Base-by-base conservation (phyloP, 768 basidiomycete species). In the Tylopilus felleus region DNA sequence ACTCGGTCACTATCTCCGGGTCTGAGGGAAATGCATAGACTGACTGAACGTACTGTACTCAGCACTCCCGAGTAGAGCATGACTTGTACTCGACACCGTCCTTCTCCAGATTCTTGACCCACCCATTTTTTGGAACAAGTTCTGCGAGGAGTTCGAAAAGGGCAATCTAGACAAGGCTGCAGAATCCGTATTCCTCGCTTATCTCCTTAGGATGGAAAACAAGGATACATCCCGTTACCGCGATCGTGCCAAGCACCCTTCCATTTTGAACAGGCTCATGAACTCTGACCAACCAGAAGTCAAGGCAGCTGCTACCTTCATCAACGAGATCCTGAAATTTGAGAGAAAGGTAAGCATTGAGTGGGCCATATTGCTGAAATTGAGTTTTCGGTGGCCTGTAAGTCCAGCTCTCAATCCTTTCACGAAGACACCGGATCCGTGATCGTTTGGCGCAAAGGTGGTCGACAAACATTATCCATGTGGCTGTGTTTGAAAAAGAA, bases 91-190 rank as follows among this genome's bases (percentile, higher is more conserved):
- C 1, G 58, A 71, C 12, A 59, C 65, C 16, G 60, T 82, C 21
- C 49, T 84, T 41, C 40, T 64, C 39, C 58, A 59, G 2, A 74
- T 84, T 22, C 73, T 77, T 12, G 72, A 82, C 0, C 82, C 80
- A 0, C 75, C 80, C 1, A 70, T 81, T 28, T 82, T 83, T 58
- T 84, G 79, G 80, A 59, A 50, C 41, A 60, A 64, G 7, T 76
- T 77, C 51, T 54, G 60, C 1, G 47, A 62, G 9, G 74, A 73
- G 17, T 79, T 77, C 29, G 60, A 69, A 28, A 64, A 60, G 17
- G 66, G 67, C 16, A 57, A 61, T 6, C 63, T 80, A 21, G 52
- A 67, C 42, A 66, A 72, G 19, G 45, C 63, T 8, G 75, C 71
- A 0, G 73, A 80, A 54, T 49, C 41, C 21, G 63, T 63, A 10